Percentiles rank a stretch among this genome's conserved stretches.
Conservation (phyloP, 805 yeast genomes). For the Teunomyces cretensis region DNA sequence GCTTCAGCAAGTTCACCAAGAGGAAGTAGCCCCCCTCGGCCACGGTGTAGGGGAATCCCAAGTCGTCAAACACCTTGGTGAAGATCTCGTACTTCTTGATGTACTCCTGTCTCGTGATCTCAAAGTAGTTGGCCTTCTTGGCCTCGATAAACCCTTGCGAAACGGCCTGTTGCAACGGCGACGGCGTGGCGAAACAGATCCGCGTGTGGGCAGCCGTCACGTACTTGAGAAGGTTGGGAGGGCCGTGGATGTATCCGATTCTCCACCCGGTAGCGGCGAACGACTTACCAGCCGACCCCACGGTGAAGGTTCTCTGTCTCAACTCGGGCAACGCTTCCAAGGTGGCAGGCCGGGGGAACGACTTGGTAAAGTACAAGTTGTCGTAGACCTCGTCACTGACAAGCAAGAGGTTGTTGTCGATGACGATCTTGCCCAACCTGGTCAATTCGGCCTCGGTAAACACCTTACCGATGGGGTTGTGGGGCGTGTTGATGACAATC, state of each 20-base stretch:
- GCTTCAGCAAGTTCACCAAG: conserved; percentile 81
- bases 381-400: conserved; percentile 96
- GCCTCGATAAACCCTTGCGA: conserved; percentile 75
- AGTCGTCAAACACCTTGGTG: conserved; percentile 76
- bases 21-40: conserved; percentile 95
- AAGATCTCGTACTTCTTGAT: conserved; percentile 70
- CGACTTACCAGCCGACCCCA: conserved; percentile 96
- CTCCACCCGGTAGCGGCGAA: conserved; percentile 99
- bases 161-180: conserved; percentile 91
- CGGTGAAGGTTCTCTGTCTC: conserved; percentile 75
- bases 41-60: conserved; percentile 82
- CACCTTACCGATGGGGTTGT: conserved; percentile 93
- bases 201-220: conserved; percentile 90
- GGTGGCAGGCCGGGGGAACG: conserved; percentile 81
- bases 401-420: conserved; percentile 77
- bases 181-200: conserved; percentile 87
- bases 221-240: conserved; percentile 74
- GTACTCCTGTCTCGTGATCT: conserved; percentile 66
- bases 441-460: conserved; percentile 73
- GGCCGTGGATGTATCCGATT: conserved; percentile 93
- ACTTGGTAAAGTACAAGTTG: conserved; percentile 68
- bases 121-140: conserved; percentile 62
- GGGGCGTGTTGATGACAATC: conserved; percentile 89
- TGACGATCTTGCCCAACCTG: conserved; percentile 77
- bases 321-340: conserved; percentile 67